Conservation (phyloP, 257 asterid genomes). For the Nicotiana paniculata region DNA sequence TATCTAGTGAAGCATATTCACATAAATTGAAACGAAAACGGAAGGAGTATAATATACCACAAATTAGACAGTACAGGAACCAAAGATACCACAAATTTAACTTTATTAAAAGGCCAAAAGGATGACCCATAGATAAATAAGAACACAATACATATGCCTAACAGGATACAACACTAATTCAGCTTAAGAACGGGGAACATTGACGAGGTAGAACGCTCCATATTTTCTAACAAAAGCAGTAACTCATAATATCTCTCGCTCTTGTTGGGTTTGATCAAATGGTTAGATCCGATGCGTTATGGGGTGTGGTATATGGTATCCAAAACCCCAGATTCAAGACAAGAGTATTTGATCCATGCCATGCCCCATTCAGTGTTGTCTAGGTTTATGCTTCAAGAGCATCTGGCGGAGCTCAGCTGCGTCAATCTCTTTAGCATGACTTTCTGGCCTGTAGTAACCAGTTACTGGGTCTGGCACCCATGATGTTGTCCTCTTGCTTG, state of each 20-base stretch:
- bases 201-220: neutral
- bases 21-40: too few relatives aligned
- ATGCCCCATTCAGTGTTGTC: neutral
- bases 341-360: neutral
- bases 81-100: neutral
- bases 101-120: neutral
- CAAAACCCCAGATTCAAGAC: neutral
- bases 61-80: too few relatives aligned
- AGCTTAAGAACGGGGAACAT: neutral
- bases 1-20: too few relatives aligned
- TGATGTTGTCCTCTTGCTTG: conserved; percentile 25
- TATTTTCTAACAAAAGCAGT: neutral
- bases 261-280: neutral
- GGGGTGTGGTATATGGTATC: neutral
- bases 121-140: neutral
- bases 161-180: neutral
- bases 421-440: conserved; percentile 38
- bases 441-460: conserved; percentile 73
- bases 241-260: neutral
- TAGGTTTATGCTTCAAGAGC: conserved; percentile 35
- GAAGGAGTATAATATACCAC: too few relatives aligned
- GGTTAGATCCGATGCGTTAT: neutral
- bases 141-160: neutral
- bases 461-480: conserved; percentile 81
- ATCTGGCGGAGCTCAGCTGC: conserved; percentile 48